Conservation (phyloP, 345 rosid genomes). For the Toxicodendron radicans region DNA sequence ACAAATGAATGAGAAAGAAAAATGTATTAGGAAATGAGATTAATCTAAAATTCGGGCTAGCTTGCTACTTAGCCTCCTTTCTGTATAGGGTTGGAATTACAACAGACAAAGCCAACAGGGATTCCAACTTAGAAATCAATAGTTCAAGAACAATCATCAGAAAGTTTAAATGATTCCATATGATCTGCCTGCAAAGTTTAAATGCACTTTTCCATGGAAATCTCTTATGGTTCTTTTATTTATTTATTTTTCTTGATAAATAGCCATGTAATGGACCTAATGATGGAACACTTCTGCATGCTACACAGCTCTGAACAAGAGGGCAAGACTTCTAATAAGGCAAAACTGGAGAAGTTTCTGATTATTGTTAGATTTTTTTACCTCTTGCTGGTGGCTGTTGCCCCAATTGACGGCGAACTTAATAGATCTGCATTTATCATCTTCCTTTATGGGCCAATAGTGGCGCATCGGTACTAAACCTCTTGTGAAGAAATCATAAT, state of each 20-base stretch:
- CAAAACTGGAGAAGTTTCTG: neutral
- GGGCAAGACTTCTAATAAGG: neutral
- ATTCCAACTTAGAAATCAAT: no score
- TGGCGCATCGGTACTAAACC: conserved; percentile 63
- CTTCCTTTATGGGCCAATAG: conserved; percentile 67
- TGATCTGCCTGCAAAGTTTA: no score
- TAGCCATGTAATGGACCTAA: no score
- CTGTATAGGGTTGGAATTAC: no score
- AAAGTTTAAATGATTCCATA: neutral
- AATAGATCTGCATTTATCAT: conserved; percentile 70
- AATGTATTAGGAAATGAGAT: neutral
- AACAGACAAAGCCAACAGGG: no score
- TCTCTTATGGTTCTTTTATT: no score
- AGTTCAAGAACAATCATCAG: neutral
- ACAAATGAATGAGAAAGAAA: neutral
- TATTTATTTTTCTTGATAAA: no score
- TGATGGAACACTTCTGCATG: no score
- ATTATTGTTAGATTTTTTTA: conserved; percentile 15
- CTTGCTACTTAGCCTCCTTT: no score
- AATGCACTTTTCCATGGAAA: neutral
- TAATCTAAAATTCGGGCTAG: neutral
- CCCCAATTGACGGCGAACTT: conserved; percentile 84
- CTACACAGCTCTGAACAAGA: no score
- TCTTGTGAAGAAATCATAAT: conserved; percentile 71
- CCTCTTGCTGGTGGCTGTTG: conserved; percentile 59